Percentiles rank a stretch among this genome's conserved stretches.
Evolutionary conservation across 2,329 filamentous ascomycete genomes (phyloP).

Genomic region (Hymenoscyphus fraxineus): DNA sequence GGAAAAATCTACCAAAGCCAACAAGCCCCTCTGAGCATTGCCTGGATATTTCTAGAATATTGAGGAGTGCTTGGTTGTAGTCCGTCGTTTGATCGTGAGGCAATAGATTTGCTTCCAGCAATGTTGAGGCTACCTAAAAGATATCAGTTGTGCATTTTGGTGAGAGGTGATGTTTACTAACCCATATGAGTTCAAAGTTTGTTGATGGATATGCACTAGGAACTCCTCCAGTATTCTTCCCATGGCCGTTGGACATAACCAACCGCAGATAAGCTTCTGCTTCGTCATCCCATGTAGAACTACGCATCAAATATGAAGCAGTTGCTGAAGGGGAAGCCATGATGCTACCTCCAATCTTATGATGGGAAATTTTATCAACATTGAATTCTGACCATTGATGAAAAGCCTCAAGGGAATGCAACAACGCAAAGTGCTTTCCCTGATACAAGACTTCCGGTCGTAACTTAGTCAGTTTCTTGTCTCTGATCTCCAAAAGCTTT

Average conservation of each 20-base stretch:
- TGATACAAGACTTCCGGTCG: neutral
- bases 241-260: neutral
- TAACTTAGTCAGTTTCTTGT: neutral
- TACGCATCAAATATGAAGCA: constrained; percentile 3
- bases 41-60: neutral
- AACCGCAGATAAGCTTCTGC: neutral
- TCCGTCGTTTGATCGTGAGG: neutral
- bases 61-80: neutral
- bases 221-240: neutral
- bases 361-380: neutral
- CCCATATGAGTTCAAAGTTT: constrained; percentile 4
- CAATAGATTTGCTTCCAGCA: neutral
- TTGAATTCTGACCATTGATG: neutral
- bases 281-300: constrained; percentile 1
- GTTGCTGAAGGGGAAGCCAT: constrained; percentile 6
- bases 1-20: constrained; percentile 7
- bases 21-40: neutral
- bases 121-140: neutral
- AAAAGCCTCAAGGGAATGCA: constrained; percentile 4
- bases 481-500: neutral
- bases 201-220: constrained; percentile 5
- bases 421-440: neutral
- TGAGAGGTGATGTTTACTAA: neutral
- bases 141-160: neutral
- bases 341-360: neutral